Conservation (phyloP, 495 filamentous ascomycete species). For the Pyrenopolyporus hunteri region DNA sequence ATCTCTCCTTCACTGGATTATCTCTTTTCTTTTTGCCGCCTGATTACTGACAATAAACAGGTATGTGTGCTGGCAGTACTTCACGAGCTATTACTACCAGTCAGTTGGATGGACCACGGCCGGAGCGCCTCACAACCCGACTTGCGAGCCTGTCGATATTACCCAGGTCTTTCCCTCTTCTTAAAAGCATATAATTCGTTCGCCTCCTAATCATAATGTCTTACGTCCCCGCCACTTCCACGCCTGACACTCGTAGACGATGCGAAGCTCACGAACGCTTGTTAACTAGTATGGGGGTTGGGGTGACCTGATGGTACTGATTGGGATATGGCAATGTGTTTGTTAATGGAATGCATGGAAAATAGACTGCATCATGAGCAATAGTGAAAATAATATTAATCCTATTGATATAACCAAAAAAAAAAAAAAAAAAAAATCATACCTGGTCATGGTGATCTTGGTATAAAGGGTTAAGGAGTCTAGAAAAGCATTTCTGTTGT, state of each 20-base stretch:
- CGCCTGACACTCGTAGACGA: not conserved
- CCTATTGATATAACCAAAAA: not conserved
- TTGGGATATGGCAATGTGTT: no score
- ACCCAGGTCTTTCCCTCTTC: constrained; percentile 25
- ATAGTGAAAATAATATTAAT: constrained; percentile 11
- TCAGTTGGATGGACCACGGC: constrained; percentile 57
- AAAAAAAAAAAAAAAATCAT: no score
- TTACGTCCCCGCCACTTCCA: not conserved
- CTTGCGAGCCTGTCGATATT: constrained; percentile 58
- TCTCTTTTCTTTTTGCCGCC: not conserved
- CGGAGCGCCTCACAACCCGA: constrained; percentile 60
- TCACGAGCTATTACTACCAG: constrained; percentile 57
- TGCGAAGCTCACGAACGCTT: not conserved
- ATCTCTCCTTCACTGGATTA: not conserved
- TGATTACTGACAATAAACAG: not conserved
- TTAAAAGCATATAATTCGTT: not conserved
- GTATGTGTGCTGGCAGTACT: constrained; percentile 56
- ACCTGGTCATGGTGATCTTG: no score
- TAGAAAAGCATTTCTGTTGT: no score
- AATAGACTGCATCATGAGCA: not conserved
- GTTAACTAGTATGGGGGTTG: not conserved
- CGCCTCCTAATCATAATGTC: not conserved
- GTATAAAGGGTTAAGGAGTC: no score
- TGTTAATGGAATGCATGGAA: not conserved
- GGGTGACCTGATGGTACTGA: not conserved